Conservation (phyloP, 2,329 filamentous ascomycete species). For the Cryphonectria parasitica region DNA sequence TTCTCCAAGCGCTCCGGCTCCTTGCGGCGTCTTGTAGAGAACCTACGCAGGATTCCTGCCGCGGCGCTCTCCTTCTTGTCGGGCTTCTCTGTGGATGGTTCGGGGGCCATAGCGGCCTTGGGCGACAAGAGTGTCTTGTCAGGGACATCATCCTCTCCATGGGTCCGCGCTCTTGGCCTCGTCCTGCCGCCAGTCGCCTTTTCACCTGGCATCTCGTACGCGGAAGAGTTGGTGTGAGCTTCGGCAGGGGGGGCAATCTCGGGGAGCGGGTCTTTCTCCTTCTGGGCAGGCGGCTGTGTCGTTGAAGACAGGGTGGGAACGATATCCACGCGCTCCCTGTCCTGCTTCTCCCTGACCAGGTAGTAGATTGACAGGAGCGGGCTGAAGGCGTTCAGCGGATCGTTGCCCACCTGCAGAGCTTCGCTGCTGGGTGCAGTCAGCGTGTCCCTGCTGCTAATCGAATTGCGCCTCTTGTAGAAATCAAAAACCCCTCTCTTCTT, state of each 20-base stretch:
- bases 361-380: constrained; percentile 94
- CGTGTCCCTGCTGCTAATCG: constrained; percentile 85
- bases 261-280: constrained; percentile 59
- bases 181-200: constrained; percentile 82
- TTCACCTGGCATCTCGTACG: constrained; percentile 89
- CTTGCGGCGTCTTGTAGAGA: constrained; percentile 79
- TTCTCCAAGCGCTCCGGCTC: constrained; percentile 67
- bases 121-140: constrained; percentile 50
- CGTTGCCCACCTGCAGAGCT: constrained; percentile 77
- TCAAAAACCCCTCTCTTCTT: constrained; percentile 87
- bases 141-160: constrained; percentile 88
- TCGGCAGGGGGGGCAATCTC: constrained; percentile 81
- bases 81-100: constrained; percentile 45
- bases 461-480: constrained; percentile 95
- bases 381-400: constrained; percentile 91
- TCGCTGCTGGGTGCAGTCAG: constrained; percentile 83
- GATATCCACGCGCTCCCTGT: constrained; percentile 65
- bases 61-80: constrained; percentile 75
- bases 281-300: constrained; percentile 32
- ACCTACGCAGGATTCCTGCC: constrained; percentile 80
- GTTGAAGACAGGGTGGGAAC: constrained; percentile 45
- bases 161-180: constrained; percentile 84
- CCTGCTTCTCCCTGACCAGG: constrained; percentile 91
- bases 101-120: constrained; percentile 26
- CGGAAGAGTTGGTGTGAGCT: constrained; percentile 82